phyloP scores from a whole-genome alignment of 805 yeast genomes.

The Blastobotrys parvus region DNA sequence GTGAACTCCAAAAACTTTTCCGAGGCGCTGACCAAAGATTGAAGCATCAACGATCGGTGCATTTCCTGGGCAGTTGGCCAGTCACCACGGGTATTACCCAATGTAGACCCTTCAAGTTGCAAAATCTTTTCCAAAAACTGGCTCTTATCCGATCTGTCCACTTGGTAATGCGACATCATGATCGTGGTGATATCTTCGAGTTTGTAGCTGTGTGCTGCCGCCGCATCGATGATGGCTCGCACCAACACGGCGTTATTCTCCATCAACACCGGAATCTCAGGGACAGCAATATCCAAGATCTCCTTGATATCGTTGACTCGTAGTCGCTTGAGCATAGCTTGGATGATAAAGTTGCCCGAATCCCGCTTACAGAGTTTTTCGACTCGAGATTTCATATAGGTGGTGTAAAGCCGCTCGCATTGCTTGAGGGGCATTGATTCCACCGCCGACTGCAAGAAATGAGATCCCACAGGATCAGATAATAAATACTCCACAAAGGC shows the following conservation, averaged over 20 bases:
- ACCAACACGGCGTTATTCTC: slow-evolving; percentile 22
- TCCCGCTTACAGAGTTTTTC: slow-evolving; percentile 69
- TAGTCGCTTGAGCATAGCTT: slow-evolving; percentile 56
- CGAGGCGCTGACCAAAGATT: slow-evolving; percentile 64
- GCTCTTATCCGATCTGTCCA: slow-evolving; percentile 24
- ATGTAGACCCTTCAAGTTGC: slow-evolving; percentile 56
- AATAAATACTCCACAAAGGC: slow-evolving; percentile 77
- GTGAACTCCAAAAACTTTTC: slow-evolving; percentile 42
- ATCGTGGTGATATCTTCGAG: slow-evolving; percentile 11
- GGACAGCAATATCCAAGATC: slow-evolving; percentile 18
- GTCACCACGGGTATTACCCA: slow-evolving; percentile 66
- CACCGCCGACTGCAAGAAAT: slow-evolving; percentile 70
- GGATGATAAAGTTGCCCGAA: slow-evolving; percentile 76
- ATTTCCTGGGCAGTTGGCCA: slow-evolving; percentile 92
- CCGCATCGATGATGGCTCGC: slow-evolving; percentile 14
- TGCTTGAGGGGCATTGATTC: slow-evolving; percentile 57
- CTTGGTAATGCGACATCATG: slow-evolving; percentile 12
- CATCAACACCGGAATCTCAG: slow-evolving; percentile 19
- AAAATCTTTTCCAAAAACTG: slow-evolving; percentile 62
- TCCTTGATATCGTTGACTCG: slow-evolving; percentile 52
- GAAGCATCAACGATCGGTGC: slow-evolving; percentile 66
- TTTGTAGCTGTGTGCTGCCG: slow-evolving; percentile 10
- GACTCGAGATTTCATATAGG: slow-evolving; percentile 68
- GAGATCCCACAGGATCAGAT: slow-evolving; percentile 88
- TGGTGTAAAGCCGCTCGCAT: slow-evolving; percentile 58